These are phyloP conservation scores for Aspergillus pseudonomiae DNA, from an alignment of 2,329 filamentous ascomycete species.

Conservation along the genomic window DNA sequence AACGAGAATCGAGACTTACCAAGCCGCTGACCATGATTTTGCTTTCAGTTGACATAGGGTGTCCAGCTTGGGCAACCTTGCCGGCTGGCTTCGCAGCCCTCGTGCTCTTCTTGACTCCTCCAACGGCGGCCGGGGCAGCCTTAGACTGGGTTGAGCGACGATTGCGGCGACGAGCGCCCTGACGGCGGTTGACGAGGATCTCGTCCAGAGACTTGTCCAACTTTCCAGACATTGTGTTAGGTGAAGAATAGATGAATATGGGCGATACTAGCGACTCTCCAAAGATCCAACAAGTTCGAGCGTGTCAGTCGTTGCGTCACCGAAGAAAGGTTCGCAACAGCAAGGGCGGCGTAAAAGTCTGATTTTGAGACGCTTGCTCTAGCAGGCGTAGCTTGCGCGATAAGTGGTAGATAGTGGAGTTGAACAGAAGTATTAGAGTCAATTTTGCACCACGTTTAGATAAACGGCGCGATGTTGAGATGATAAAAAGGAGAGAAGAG, in stretches of 20 bases:
- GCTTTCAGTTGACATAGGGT: constrained; percentile 71
- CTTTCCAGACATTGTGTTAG: constrained; percentile 79
- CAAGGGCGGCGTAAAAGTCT: constrained; percentile 13
- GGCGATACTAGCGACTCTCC: constrained; percentile 3
- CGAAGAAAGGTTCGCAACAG: constrained; percentile 8
- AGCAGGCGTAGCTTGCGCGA: background rate
- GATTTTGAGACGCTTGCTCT: constrained; percentile 7
- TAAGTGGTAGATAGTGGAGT: background rate
- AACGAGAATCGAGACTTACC: constrained; percentile 61
- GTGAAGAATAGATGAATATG: constrained; percentile 8
- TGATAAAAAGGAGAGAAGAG: constrained; percentile 18
- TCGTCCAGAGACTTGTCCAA: constrained; percentile 97
- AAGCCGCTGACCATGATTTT: constrained; percentile 99
- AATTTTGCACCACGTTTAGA: constrained; percentile 12
- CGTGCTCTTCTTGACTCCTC: constrained; percentile 80
- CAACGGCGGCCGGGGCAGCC: constrained; percentile 60
- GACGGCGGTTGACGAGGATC: constrained; percentile 79
- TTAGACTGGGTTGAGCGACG: constrained; percentile 43
- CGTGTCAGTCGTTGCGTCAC: constrained; percentile 17
- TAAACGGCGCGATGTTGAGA: constrained; percentile 19
- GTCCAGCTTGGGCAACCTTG: constrained; percentile 66
- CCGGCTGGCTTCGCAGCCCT: constrained; percentile 49
- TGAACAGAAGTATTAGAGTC: background rate
- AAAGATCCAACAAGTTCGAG: constrained; percentile 13
- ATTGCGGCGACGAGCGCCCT: constrained; percentile 54